Conservation (phyloP, 495 filamentous ascomycete genomes). For the Astrothelium subdiscretum region DNA sequence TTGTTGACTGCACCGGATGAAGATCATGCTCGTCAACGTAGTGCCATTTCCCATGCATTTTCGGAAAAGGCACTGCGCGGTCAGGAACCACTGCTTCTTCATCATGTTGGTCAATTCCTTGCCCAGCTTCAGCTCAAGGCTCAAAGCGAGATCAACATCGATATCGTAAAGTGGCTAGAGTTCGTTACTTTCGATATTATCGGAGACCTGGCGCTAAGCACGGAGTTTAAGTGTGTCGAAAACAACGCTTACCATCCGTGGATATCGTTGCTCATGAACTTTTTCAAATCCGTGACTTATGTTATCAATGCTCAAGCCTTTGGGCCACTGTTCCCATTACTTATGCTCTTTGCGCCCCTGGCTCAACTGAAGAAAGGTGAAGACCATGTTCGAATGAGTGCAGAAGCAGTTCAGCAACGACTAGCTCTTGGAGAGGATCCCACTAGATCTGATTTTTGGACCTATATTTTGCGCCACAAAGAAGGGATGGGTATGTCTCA, state of each 20-base stretch:
- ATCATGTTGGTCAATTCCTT: not conserved
- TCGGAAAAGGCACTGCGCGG: conserved; percentile 4
- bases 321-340: not conserved
- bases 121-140: not conserved
- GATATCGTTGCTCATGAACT: not conserved
- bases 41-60: conserved; percentile 2
- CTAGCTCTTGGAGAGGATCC: conserved; percentile 16
- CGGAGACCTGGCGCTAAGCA: conserved; percentile 48
- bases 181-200: conserved; percentile 47
- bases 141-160: conserved; percentile 14
- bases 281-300: not conserved
- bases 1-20: not conserved
- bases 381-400: conserved; percentile 17
- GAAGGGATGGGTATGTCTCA: conserved; percentile 3
- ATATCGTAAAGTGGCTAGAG: conserved; percentile 45
- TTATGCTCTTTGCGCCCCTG: no score
- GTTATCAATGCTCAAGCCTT: not conserved
- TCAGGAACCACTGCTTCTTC: not conserved
- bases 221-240: conserved; percentile 44
- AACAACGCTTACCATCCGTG: conserved; percentile 38
- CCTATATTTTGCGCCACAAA: conserved; percentile 21
- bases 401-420: conserved; percentile 5
- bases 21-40: conserved; percentile 4
- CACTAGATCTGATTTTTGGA: not conserved
- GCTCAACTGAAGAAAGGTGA: not conserved